Evolutionary conservation across 495 filamentous ascomycete genomes (phyloP), one percentile per base, ranked within the genome.

Genomic region (Hypoxylon crocopeplum): DNA sequence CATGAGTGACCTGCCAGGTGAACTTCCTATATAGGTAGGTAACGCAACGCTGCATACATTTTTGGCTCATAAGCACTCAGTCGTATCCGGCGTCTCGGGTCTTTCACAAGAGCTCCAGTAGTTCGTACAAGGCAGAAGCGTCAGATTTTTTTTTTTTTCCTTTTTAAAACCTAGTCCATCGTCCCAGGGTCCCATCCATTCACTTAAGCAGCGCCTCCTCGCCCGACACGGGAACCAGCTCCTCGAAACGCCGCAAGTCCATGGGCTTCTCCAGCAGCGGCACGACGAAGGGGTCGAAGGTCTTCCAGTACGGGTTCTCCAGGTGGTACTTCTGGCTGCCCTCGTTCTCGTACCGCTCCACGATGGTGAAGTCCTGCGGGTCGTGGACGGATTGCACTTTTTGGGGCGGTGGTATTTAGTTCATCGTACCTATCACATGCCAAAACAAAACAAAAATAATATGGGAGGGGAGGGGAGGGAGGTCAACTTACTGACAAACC

Each of bases 221-320:
- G 36, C 76, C 75, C 21, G 69, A 45, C 34, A 61, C 69, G 7
- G 79, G 75, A 46, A 76, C 78, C 30, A 84, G 64, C 70, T 88
- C 86, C 71, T 87, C 80, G 72, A 80, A 81, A 6, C 86, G 69
- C n/a, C 82, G 61, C 53, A 88, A 64, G 66, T 87, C 84, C 83
- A 87, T 86, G n/a, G 78, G 73, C 69, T 78, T 79, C 65, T 86
- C 85, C 36, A 88, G 69, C 48, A 88, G 62, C 22, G 85, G 86
- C 45, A 83, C 74, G 7, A 88, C 84, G 59, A 87, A 86, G 5
- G 83, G 81, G 62, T 87, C 83, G 59, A 89, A 89, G 8, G 84
- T 86, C 79, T 86, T 81, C 84, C 84, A 87, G 76, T 88, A 88
- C 0, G 84, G 84, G 69, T 86, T 86, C 67, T 81, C 79, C 13